Percentiles rank a stretch among this genome's conserved stretches.
Evolutionary conservation across 2,329 filamentous ascomycete genomes (phyloP).

Genomic region (Trichoderma breve): DNA sequence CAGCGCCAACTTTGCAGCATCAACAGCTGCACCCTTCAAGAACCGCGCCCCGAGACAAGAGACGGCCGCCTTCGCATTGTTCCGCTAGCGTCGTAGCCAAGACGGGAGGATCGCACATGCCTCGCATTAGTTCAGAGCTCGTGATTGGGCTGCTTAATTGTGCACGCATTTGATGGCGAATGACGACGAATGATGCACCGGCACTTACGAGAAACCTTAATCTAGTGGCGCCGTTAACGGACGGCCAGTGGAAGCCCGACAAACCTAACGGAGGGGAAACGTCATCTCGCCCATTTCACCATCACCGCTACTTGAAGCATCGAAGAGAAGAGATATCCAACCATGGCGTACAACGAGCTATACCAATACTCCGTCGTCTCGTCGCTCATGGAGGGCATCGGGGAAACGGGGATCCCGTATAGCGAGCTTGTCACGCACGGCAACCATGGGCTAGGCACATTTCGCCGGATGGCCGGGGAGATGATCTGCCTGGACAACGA

Average conservation of each 20-base stretch:
- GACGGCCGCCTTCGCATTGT: background rate
- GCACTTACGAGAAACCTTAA: background rate
- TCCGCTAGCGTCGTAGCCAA: background rate
- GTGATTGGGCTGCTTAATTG: background rate
- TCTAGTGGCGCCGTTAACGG: background rate
- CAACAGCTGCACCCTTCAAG: background rate
- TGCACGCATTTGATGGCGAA: background rate
- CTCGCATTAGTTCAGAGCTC: background rate
- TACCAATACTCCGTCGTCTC: constrained; percentile 14
- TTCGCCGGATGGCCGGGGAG: constrained; percentile 11
- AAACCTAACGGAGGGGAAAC: background rate
- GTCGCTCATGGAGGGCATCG: constrained; percentile 9
- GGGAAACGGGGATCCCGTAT: background rate
- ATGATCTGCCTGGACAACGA: constrained; percentile 6
- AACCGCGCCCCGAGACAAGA: background rate
- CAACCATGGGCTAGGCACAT: constrained; percentile 9
- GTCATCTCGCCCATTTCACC: background rate
- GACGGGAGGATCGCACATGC: background rate
- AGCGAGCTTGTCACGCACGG: background rate
- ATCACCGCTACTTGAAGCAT: background rate
- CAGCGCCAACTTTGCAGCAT: background rate
- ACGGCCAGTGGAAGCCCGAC: background rate
- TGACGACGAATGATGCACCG: background rate
- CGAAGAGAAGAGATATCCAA: background rate
- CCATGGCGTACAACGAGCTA: constrained; percentile 11